Percentiles rank a stretch among this genome's conserved stretches.
phyloP scores from a whole-genome alignment of 345 rosid species.

The Hibiscus mutabilis region DNA sequence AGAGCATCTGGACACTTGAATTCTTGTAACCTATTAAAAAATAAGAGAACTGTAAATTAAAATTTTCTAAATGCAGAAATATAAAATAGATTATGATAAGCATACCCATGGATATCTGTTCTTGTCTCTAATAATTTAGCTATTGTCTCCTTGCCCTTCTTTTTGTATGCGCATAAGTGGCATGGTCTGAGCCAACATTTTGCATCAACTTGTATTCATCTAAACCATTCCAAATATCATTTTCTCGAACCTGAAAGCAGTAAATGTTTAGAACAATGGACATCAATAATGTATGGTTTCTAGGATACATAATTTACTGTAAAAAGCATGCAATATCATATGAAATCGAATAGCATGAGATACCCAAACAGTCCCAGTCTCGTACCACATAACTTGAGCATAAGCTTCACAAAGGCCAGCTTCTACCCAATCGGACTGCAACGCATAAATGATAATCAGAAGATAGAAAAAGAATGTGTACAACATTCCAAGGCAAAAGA shows the following conservation, averaged over 20 bases:
- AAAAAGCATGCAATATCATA: neutral
- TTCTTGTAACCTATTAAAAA: conserved; percentile 42
- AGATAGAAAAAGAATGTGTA: neutral
- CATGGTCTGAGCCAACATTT: conserved; percentile 32
- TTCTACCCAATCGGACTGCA: conserved; percentile 55
- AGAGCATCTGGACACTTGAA: conserved; percentile 67
- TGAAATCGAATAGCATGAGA: neutral
- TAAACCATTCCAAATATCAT: conserved; percentile 53
- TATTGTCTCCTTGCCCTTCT: conserved; percentile 42
- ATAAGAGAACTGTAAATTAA: conserved; percentile 10
- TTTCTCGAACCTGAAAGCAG: conserved; percentile 46
- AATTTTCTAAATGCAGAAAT: neutral
- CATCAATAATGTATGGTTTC: neutral
- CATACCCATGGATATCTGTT: conserved; percentile 54
- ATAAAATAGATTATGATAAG: conserved; percentile 1
- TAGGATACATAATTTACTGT: neutral
- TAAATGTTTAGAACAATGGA: neutral
- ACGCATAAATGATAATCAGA: conserved; percentile 18
- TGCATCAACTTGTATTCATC: conserved; percentile 29
- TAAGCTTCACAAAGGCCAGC: conserved; percentile 46
- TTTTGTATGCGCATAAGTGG: conserved; percentile 34
- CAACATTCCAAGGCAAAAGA: neutral
- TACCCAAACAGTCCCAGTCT: conserved; percentile 68
- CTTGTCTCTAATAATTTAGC: conserved; percentile 41
- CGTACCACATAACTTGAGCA: conserved; percentile 58